Percentiles rank a stretch among this genome's conserved stretches.
phyloP scores from a whole-genome alignment of 108 stramenopile species.

The Mediolabrus comicus region DNA sequence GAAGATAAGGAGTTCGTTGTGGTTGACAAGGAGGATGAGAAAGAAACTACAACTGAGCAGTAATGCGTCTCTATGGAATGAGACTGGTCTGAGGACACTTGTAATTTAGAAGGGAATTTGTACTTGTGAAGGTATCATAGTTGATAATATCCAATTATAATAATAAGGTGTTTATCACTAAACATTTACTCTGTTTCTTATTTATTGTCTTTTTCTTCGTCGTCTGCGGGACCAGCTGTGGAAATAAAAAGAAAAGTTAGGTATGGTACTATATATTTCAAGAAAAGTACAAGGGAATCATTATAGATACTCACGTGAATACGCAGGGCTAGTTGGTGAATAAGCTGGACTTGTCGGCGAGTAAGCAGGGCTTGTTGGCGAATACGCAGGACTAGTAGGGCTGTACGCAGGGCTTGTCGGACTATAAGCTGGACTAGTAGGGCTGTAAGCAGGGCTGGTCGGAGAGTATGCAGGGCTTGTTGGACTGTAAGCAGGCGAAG shows the following conservation, averaged over 20 bases:
- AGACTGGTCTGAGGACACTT: neutral
- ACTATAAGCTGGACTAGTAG: constrained; percentile 54
- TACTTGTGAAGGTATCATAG: neutral
- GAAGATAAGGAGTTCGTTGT: neutral
- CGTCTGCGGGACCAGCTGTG: too few species aligned
- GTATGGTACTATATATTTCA: too few species aligned
- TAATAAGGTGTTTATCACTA: neutral
- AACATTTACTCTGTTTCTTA: neutral
- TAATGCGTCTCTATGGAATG: too few species aligned
- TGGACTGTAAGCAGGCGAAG: constrained; percentile 53
- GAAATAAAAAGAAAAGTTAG: too few species aligned
- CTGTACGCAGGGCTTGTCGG: constrained; percentile 64
- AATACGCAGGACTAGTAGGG: constrained; percentile 77
- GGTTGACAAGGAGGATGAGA: neutral
- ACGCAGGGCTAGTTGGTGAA: constrained; percentile 78
- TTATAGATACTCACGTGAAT: too few species aligned
- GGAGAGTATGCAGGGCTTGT: neutral
- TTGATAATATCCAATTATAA: neutral
- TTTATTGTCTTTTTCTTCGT: too few species aligned
- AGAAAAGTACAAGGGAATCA: constrained; percentile 58
- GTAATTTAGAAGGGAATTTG: neutral
- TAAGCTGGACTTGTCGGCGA: constrained; percentile 82
- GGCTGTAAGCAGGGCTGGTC: neutral
- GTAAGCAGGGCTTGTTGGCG: constrained; percentile 88
- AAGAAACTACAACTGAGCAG: neutral